These are phyloP conservation scores for Cercospora beticola DNA, from an alignment of 2,329 filamentous ascomycete genomes.

Conservation along the genomic window DNA sequence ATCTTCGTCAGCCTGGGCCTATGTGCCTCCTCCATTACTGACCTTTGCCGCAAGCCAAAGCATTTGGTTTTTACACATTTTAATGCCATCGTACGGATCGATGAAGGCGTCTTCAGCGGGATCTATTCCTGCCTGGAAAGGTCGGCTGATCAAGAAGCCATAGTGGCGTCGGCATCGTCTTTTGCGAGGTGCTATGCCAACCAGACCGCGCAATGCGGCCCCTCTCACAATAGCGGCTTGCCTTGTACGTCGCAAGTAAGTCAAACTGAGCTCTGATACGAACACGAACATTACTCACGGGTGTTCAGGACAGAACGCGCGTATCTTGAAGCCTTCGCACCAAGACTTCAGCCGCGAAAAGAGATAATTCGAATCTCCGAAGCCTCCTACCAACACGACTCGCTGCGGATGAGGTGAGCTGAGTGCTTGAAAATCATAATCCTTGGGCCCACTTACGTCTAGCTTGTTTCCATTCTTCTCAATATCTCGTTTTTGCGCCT, in stretches of 20 bases:
- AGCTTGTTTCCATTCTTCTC: conserved; percentile 5
- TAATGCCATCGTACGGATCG: conserved; percentile 9
- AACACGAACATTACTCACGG: conserved; percentile 8
- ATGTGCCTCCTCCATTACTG: not conserved
- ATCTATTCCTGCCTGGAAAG: conserved; percentile 17
- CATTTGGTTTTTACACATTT: conserved; percentile 12
- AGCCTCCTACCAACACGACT: conserved; percentile 19
- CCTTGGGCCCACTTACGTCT: not conserved
- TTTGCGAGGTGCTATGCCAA: conserved; percentile 18
- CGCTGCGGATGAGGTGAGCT: conserved; percentile 9
- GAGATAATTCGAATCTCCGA: conserved; percentile 21
- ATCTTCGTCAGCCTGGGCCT: not conserved
- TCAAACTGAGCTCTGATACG: not conserved
- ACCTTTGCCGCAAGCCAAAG: conserved; percentile 15
- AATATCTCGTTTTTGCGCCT: conserved; percentile 2
- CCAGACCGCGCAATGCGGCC: conserved; percentile 20
- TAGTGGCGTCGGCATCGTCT: conserved; percentile 19
- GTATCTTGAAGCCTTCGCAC: conserved; percentile 14
- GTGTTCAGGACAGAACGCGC: conserved; percentile 10
- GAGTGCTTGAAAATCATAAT: not conserved
- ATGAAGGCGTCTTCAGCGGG: conserved; percentile 1
- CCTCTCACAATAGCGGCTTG: conserved; percentile 23
- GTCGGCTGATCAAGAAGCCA: conserved; percentile 6
- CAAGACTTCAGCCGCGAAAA: conserved; percentile 11
- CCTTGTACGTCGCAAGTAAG: conserved; percentile 1